A percentile compares a stretch with the other conserved stretches of the same genome.
Evolutionary conservation across 805 yeast species (phyloP).

Genomic region (Metschnikowia peoriensis): DNA sequence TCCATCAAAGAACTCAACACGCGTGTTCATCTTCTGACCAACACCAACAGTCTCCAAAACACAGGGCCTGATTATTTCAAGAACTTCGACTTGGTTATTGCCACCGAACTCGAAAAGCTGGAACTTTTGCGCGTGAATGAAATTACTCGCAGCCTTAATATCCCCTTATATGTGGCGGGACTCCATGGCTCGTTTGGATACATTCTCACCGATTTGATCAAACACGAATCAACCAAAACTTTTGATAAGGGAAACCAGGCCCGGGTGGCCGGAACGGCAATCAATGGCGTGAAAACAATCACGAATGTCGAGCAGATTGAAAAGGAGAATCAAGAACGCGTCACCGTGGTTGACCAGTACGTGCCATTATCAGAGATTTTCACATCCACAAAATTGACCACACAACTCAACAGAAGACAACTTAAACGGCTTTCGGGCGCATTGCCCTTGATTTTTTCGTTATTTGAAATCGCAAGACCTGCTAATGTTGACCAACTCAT

Average conservation of each 20-base stretch:
- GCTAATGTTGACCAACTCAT: slow-evolving; percentile 22
- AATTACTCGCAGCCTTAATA: slow-evolving; percentile 51
- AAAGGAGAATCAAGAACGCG: slow-evolving; percentile 42
- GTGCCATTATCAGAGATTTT: slow-evolving; percentile 36
- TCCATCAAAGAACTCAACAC: slow-evolving; percentile 75
- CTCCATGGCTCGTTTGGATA: slow-evolving; percentile 82
- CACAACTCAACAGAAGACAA: slow-evolving; percentile 43
- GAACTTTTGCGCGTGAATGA: slow-evolving; percentile 51
- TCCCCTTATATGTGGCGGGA: slow-evolving; percentile 69
- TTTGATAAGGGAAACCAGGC: slow-evolving; percentile 47
- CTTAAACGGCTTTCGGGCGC: slow-evolving; percentile 53
- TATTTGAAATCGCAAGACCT: slow-evolving; percentile 43
- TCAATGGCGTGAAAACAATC: slow-evolving; percentile 47
- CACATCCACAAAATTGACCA: slow-evolving; percentile 34
- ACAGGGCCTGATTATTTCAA: slow-evolving; percentile 39
- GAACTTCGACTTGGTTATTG: slow-evolving; percentile 68
- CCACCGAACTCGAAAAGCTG: slow-evolving; percentile 55
- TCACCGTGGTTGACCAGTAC: slow-evolving; percentile 39
- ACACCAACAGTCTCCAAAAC: slow-evolving; percentile 24
- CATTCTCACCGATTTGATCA: slow-evolving; percentile 73
- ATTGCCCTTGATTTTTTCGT: slow-evolving; percentile 58
- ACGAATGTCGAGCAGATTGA: slow-evolving; percentile 28
- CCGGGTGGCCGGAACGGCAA: slow-evolving; percentile 42
- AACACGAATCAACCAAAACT: slow-evolving; percentile 55
- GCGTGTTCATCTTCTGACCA: slow-evolving; percentile 59